Conservation (phyloP, 2,329 filamentous ascomycete genomes). For the Fusarium chlamydosporum region DNA sequence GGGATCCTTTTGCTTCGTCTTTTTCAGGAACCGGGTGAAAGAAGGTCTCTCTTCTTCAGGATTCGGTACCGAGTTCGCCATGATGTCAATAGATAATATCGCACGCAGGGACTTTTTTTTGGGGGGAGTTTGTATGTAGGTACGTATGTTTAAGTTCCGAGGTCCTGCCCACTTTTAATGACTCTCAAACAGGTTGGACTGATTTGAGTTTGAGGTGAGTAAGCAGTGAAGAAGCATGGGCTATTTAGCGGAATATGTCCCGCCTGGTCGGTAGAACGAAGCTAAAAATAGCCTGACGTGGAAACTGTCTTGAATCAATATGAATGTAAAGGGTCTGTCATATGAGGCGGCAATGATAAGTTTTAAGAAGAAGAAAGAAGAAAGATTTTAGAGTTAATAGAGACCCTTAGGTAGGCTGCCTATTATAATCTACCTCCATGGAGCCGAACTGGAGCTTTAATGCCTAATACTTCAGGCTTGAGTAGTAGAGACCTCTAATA, state of each 20-base stretch:
- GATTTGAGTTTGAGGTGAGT: constrained; percentile 32
- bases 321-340: too few relatives aligned
- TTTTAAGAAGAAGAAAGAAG: neutral
- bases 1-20: constrained; percentile 55
- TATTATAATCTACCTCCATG: neutral
- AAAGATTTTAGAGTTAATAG: neutral
- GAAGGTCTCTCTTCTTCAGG: constrained; percentile 55
- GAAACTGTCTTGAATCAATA: neutral
- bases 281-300: constrained; percentile 24
- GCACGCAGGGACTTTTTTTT: constrained; percentile 2
- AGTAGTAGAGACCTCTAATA: too few relatives aligned
- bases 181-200: constrained; percentile 20
- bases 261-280: neutral
- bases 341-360: too few relatives aligned
- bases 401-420: neutral
- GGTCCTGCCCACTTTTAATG: constrained; percentile 35
- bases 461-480: neutral
- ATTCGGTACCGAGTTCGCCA: constrained; percentile 18
- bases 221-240: constrained; percentile 16
- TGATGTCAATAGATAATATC: constrained; percentile 8
- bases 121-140: neutral
- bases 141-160: constrained; percentile 25
- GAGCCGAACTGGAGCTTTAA: constrained; percentile 1
- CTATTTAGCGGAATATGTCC: constrained; percentile 19
- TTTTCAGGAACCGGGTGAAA: constrained; percentile 65